Percentiles rank a stretch among this genome's conserved stretches.
Evolutionary conservation across 345 rosid genomes (phyloP).

Genomic region (Kandelia obovata): DNA sequence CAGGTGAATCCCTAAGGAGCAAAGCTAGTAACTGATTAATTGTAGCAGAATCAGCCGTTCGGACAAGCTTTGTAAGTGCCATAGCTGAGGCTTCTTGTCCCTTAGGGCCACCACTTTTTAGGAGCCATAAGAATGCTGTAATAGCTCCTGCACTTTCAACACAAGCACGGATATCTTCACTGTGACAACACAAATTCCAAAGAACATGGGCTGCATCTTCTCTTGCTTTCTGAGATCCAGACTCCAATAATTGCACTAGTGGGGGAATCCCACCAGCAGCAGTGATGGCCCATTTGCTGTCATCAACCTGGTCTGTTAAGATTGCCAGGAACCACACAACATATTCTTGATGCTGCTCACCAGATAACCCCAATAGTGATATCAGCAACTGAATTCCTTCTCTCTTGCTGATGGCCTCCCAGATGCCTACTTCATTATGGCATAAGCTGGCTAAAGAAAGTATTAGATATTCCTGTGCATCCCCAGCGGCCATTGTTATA

Average conservation of each 20-base stretch:
- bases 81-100: conserved; percentile 72
- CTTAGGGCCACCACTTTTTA: conserved; percentile 61
- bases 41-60: conserved; percentile 73
- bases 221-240: conserved; percentile 77
- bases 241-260: conserved; percentile 72
- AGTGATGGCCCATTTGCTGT: conserved; percentile 95
- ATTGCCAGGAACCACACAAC: conserved; percentile 68
- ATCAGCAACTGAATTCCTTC: conserved; percentile 82
- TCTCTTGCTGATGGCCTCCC: conserved; percentile 80
- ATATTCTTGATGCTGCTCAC: conserved; percentile 88
- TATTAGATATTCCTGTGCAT: conserved; percentile 63
- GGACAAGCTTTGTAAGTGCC: conserved; percentile 63
- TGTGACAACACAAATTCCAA: conserved; percentile 77
- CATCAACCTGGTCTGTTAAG: conserved; percentile 73
- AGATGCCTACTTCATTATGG: conserved; percentile 45
- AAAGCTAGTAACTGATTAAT: conserved; percentile 71
- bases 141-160: conserved; percentile 89
- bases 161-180: conserved; percentile 84
- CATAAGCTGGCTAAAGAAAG: conserved; percentile 57
- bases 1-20: conserved; percentile 60
- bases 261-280: conserved; percentile 99
- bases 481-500: conserved; percentile 63
- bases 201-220: conserved; percentile 75
- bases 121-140: conserved; percentile 74
- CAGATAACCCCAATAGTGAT: conserved; percentile 75